Evolutionary conservation across 148 eudicot genomes (phyloP).

Genomic region (Vaccinium macrocarpon): DNA sequence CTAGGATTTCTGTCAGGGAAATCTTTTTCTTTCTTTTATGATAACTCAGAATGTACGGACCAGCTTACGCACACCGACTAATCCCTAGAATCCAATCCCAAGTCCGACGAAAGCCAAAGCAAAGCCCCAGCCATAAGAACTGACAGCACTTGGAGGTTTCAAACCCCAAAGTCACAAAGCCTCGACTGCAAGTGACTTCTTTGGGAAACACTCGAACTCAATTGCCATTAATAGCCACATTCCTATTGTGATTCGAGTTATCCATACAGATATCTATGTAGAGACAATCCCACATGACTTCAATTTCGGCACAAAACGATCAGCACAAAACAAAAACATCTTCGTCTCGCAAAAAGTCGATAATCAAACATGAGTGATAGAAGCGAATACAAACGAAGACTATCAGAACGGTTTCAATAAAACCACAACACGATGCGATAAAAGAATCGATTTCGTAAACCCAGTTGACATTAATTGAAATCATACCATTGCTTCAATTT

Average conservation of each 20-base stretch:
- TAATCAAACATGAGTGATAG: not conserved
- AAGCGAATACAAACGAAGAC: not conserved
- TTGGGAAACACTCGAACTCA: not conserved
- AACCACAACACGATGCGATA: not conserved
- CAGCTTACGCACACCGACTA: too few species aligned
- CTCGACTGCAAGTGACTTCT: not conserved
- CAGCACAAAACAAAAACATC: not conserved
- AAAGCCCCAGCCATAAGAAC: too few species aligned
- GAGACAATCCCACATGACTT: not conserved
- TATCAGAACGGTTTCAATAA: not conserved
- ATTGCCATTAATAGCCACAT: not conserved
- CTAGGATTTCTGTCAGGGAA: not conserved
- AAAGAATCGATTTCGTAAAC: not conserved
- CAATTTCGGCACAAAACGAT: not conserved
- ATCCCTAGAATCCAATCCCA: too few species aligned
- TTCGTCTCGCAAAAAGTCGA: not conserved
- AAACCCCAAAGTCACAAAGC: too few species aligned
- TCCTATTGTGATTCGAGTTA: not conserved
- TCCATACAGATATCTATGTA: not conserved
- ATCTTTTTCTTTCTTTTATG: too few species aligned
- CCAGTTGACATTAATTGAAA: not conserved
- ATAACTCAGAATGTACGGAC: too few species aligned
- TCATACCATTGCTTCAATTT: conserved; percentile 63
- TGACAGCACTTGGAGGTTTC: too few species aligned
- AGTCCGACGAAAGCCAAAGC: too few species aligned